Base-by-base conservation (phyloP, 2,329 filamentous ascomycete species). In the Fusarium oxysporum region DNA sequence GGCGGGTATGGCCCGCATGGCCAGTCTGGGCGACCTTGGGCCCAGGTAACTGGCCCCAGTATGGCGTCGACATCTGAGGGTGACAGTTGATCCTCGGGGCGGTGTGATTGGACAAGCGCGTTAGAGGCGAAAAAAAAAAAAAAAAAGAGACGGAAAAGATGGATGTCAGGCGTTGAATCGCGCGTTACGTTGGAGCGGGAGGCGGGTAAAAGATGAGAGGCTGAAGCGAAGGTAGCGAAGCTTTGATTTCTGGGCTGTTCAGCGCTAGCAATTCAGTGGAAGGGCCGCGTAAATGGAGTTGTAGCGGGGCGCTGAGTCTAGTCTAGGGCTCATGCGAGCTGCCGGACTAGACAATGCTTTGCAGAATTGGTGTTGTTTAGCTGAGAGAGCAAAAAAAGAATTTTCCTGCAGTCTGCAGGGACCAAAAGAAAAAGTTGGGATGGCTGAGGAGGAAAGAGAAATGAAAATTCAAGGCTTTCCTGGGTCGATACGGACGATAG, bases 1-100 rank as follows among this genome's bases (percentile, higher is more conserved):
- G 83, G 73, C 83, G 83, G 70, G 78, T 74, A 59, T 77, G 81
- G 76, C 67, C 69, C 35, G 67, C 61, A 65, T 75, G 67, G 43
- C 74, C 70, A 59, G 62, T 65, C 67, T 77, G 74, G 62, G 78
- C 70, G 74, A 83, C 78, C 74, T 85, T 86, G 57, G 86, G 82
- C 69, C 84, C 81, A 67, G 89, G 88, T 70, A 90, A 82, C 78
- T 88, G 82, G 79, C 88, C 88, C 88, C 88, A 90, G 82, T 90
- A 90, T 43, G 87, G 85, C 65, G 86, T 76, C 60, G 85, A 81
- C 85, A 87, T 87, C 44, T 80, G 79, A 77, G 76, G 69, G 68
- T 73, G 73, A 69, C 54, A 50, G 64, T 67, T 68, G 62, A 28
- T 66, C 68, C 50, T 74, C 64, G 45, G 63, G 32, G 71, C 50